Conservation (phyloP, 768 basidiomycete genomes). For the Suillus brevipes region DNA sequence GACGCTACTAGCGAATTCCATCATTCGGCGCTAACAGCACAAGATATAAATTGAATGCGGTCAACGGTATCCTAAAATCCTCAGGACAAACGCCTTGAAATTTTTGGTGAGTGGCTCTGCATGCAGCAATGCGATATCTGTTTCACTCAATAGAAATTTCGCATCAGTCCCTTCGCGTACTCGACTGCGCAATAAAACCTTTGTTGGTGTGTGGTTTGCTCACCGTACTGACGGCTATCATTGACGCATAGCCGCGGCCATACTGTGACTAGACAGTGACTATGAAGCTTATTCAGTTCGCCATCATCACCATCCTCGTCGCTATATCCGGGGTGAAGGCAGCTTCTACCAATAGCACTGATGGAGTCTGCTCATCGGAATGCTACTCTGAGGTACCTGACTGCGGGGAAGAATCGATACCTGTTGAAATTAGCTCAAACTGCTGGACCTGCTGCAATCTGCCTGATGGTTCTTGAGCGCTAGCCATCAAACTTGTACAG, state of each 20-base stretch:
- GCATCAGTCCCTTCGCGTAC: not conserved
- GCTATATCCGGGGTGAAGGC: no score
- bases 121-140: not conserved
- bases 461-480: no score
- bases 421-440: no score
- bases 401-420: no score
- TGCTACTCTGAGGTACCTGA: no score
- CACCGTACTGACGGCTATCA: not conserved
- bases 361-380: no score
- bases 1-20: not conserved
- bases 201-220: not conserved
- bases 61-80: not conserved
- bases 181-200: not conserved
- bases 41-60: not conserved
- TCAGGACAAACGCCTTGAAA: not conserved
- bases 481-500: no score
- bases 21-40: not conserved
- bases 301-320: no score
- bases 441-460: no score
- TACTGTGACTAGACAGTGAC: no score
- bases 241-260: not conserved
- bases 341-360: no score
- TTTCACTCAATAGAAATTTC: not conserved
- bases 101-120: not conserved
- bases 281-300: no score